phyloP scores from a whole-genome alignment of 225 moss, liverwort and hornwort species.

The Pleurozium schreberi region DNA sequence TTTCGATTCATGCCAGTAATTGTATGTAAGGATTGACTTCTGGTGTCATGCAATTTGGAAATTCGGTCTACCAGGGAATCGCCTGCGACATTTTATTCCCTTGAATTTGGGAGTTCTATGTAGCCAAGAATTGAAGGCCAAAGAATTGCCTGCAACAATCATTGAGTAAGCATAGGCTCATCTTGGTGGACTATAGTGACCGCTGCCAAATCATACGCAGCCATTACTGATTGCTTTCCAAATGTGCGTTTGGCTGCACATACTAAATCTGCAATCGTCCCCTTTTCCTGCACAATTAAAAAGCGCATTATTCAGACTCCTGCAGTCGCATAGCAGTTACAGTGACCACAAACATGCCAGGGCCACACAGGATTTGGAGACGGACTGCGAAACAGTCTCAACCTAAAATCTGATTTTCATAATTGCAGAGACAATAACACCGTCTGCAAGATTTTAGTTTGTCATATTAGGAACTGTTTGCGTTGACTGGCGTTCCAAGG shows the following conservation, averaged over 20 bases:
- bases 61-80: neutral
- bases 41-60: neutral
- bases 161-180: conserved; percentile 19
- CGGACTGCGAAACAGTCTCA: neutral
- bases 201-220: conserved; percentile 74
- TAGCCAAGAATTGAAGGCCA: neutral
- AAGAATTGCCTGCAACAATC: neutral
- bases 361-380: neutral
- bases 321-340: neutral
- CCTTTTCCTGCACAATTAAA: conserved; percentile 49
- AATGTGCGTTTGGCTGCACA: conserved; percentile 55
- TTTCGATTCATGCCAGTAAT: neutral
- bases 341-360: neutral
- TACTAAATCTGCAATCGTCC: conserved; percentile 64
- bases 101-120: neutral
- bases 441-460: neutral
- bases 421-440: neutral
- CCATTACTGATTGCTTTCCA: conserved; percentile 67
- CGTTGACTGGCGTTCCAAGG: neutral
- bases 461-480: neutral
- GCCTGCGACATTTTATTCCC: neutral
- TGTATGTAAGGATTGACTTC: neutral
- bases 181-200: conserved; percentile 58
- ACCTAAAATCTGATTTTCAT: neutral
- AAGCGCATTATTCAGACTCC: neutral